Base-by-base conservation (phyloP, 225 moss, liverwort and hornwort genomes). In the Sphagnum contortum region DNA sequence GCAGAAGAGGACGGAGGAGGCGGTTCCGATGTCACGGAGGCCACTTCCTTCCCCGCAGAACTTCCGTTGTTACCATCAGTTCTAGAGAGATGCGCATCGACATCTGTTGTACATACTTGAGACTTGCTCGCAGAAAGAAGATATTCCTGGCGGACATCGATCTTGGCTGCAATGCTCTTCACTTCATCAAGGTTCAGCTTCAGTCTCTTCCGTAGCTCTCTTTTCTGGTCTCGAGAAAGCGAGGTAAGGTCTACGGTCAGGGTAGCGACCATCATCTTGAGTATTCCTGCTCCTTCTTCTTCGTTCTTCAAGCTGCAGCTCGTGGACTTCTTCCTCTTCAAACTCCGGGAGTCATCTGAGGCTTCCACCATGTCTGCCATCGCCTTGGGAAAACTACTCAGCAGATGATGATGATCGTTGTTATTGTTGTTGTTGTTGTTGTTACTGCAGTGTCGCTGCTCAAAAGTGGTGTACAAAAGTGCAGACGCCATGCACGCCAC, bases 271-370 rank as follows among this genome's bases (percentile, higher is more conserved):
- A 60, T 5, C 2, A 65, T 72, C 57, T 62, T 75, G 11, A 7
- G 44, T 13, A 79, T 12, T 71, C 76, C 48, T 12, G 62, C 79
- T 11, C 85, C 89, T 46, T 98, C 89, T 46, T 98, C 93, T 55
- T 88, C 83, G 74, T 98, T 98, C 81, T 29, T 29, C 29, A 29
- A 29, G 1, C 29, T 29, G 29, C 92, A 72, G 76, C 92, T 98
- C 93, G 93, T 98, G 4, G 92, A 98, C 81, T 98, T 29, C 29
- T 29, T 98, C 48, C 96, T 83, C 63, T 98, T 98, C 66, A 92
- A n/a, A 5, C 73, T 72, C 9, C 84, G 81, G 4, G 81, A 71
- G 8, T 84, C 84, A 44, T 71, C 78, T 12, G 76, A 60, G 58
- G 63, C 75, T 12, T 84, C 84, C 68, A 57, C 29, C 29, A 29